These are phyloP conservation scores for Aspergillus terreus DNA, from an alignment of 2,329 filamentous ascomycete species.

Conservation along the genomic window DNA sequence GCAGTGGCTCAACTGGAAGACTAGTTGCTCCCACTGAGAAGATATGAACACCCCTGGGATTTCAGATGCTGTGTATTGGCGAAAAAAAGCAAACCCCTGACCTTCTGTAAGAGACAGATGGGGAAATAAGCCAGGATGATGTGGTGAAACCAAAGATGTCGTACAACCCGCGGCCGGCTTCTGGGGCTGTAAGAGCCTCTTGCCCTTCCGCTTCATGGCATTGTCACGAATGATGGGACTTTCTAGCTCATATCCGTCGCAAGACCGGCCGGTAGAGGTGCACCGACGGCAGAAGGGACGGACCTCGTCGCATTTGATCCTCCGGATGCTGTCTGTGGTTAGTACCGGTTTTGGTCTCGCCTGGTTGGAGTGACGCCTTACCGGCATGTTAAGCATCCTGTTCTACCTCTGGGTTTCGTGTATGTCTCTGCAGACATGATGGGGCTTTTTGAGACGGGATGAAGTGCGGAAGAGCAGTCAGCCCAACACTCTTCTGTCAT, in stretches of 20 bases:
- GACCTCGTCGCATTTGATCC: conserved; percentile 37
- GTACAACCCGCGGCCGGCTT: too few species aligned
- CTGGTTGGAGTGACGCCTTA: background rate
- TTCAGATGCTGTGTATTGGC: background rate
- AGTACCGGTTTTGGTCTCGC: too few species aligned
- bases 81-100: conserved; percentile 10
- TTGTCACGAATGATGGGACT: too few species aligned
- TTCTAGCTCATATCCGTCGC: conserved; percentile 35
- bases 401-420: background rate
- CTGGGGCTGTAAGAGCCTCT: too few species aligned
- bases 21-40: conserved; percentile 2
- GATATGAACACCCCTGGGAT: conserved; percentile 1
- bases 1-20: conserved; percentile 4
- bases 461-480: background rate
- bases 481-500: too few species aligned
- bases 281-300: conserved; percentile 36
- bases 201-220: too few species aligned
- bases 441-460: too few species aligned
- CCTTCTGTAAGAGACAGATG: conserved; percentile 28
- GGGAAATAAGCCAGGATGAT: background rate
- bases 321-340: conserved; percentile 17
- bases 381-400: conserved; percentile 8
- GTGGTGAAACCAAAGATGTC: too few species aligned
- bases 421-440: background rate
- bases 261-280: conserved; percentile 31